Conservation (phyloP, 1,284 basidiomycete genomes). For the Boletellus deceptivus region DNA sequence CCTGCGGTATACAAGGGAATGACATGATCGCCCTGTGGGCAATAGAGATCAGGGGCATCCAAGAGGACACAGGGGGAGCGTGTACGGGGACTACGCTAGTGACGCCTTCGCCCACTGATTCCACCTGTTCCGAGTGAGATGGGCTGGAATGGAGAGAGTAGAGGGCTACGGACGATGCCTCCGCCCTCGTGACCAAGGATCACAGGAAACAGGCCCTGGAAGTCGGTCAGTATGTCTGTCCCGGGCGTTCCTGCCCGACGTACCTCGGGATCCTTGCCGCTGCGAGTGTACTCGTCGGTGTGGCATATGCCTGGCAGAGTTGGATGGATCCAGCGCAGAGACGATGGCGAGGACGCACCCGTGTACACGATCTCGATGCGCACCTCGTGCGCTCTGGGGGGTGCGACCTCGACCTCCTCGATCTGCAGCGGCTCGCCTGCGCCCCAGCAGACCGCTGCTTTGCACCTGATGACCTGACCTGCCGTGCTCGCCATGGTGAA, state of each 20-base stretch:
- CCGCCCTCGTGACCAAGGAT: slow-evolving; percentile 93
- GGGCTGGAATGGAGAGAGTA: not conserved
- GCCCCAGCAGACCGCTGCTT: slow-evolving; percentile 96
- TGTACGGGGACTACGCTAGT: slow-evolving; percentile 74
- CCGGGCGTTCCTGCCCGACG: slow-evolving; percentile 3
- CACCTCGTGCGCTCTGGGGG: slow-evolving; percentile 90
- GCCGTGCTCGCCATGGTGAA: slow-evolving; percentile 60
- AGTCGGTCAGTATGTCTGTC: not conserved
- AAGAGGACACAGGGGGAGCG: not conserved
- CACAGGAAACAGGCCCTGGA: slow-evolving; percentile 87
- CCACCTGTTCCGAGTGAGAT: slow-evolving; percentile 57
- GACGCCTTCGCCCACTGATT: slow-evolving; percentile 93
- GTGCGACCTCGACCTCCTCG: slow-evolving; percentile 92
- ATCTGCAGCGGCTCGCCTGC: slow-evolving; percentile 87
- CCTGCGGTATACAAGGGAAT: slow-evolving; percentile 92
- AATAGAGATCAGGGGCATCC: slow-evolving; percentile 1
- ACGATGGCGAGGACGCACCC: slow-evolving; percentile 45
- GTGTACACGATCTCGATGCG: slow-evolving; percentile 90
- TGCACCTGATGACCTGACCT: slow-evolving; percentile 85
- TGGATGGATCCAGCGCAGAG: slow-evolving; percentile 7
- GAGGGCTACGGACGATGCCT: slow-evolving; percentile 60
- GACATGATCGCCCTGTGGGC: slow-evolving; percentile 80
- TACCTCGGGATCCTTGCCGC: slow-evolving; percentile 93
- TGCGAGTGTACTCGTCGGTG: slow-evolving; percentile 97
- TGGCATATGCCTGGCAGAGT: slow-evolving; percentile 84